phyloP scores from a whole-genome alignment of 2,329 filamentous ascomycete species.

The Myriosclerotinia duriaeana region DNA sequence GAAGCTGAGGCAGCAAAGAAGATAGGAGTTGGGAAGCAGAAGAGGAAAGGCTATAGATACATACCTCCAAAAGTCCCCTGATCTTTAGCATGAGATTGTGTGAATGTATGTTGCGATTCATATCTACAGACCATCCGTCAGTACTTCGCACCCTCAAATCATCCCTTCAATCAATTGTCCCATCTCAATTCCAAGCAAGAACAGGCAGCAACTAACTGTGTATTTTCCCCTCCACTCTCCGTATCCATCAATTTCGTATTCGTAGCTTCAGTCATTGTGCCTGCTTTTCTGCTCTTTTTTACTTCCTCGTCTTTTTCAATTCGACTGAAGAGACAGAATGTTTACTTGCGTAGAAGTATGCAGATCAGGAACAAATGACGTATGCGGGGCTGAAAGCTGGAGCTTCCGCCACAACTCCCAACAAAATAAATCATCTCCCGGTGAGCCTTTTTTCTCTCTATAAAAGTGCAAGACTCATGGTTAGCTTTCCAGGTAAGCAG shows the following conservation, averaged over 20 bases:
- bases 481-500: no score
- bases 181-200: background rate
- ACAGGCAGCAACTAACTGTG: conserved; percentile 47
- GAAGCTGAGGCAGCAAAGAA: background rate
- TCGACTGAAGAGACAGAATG: no score
- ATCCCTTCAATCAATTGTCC: background rate
- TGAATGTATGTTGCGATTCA: conserved; percentile 55
- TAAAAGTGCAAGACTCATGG: no score
- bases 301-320: background rate
- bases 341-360: background rate
- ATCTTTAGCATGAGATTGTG: conserved; percentile 51
- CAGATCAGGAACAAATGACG: conserved; percentile 11
- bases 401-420: background rate
- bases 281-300: background rate
- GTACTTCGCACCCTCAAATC: background rate
- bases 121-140: conserved; percentile 47
- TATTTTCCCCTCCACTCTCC: conserved; percentile 58
- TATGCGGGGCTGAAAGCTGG: conserved; percentile 3
- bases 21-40: background rate
- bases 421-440: background rate
- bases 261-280: conserved; percentile 27
- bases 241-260: conserved; percentile 55
- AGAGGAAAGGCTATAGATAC: background rate
- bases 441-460: background rate
- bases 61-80: conserved; percentile 57